Evolutionary conservation across 2,329 filamentous ascomycete species (phyloP).

Genomic region (Ascochyta pisi): DNA sequence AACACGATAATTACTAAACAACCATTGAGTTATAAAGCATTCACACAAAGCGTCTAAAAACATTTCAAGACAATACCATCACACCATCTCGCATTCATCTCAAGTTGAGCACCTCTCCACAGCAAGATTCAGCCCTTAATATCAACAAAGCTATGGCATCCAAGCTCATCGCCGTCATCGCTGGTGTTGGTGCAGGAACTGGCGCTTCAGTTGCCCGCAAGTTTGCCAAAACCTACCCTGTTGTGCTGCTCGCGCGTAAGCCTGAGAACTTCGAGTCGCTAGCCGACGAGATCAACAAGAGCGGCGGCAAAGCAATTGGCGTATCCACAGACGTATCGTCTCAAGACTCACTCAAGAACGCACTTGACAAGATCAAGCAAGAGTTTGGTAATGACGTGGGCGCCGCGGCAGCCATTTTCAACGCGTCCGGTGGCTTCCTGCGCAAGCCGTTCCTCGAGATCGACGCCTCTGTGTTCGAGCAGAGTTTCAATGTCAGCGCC

Average conservation of each 20-base stretch:
- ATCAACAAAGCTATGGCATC: conserved; percentile 42
- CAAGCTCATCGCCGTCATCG: conserved; percentile 71
- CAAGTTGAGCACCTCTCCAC: conserved; percentile 4
- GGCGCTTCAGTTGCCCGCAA: conserved; percentile 66
- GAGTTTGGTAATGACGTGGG: conserved; percentile 61
- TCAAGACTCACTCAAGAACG: conserved; percentile 61
- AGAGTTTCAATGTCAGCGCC: conserved; percentile 54
- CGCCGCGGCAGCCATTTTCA: conserved; percentile 70
- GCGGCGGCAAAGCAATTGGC: conserved; percentile 74
- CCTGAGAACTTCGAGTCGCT: conserved; percentile 70
- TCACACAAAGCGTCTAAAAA: neutral
- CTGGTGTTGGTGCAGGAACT: conserved; percentile 77
- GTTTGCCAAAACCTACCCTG: conserved; percentile 70
- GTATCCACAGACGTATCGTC: conserved; percentile 71
- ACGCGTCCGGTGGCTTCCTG: conserved; percentile 66
- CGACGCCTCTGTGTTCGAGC: conserved; percentile 63
- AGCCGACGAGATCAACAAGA: conserved; percentile 70
- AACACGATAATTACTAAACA: conserved; percentile 38
- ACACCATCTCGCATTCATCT: neutral
- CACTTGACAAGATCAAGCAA: conserved; percentile 68
- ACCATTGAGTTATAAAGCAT: conserved; percentile 1
- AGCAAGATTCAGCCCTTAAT: neutral
- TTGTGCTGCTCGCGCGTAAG: conserved; percentile 75
- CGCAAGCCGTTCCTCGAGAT: conserved; percentile 68
- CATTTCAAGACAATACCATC: no score